A percentile compares a stretch with the other conserved stretches of the same genome.
Conservation (phyloP, 805 yeast genomes). For the Kuraishia piskuri region DNA sequence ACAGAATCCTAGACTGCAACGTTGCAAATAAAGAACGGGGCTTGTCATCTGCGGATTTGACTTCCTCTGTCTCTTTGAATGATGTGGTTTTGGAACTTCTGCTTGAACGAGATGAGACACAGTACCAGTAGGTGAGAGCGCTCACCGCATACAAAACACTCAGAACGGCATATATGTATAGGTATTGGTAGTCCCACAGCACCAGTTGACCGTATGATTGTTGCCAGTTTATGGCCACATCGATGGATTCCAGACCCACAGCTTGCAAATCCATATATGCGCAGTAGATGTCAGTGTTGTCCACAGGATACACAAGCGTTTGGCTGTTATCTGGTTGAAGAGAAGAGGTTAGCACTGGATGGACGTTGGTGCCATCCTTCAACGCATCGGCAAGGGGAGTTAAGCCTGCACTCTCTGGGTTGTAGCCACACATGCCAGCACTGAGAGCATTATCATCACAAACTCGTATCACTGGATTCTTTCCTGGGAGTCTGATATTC, state of each 20-base stretch:
- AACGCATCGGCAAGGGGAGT: constrained; percentile 12
- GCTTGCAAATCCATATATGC: constrained; percentile 12
- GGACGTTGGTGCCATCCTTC: constrained; percentile 7
- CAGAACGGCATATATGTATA: constrained; percentile 16
- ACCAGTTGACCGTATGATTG: constrained; percentile 22
- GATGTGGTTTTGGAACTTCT: constrained; percentile 2
- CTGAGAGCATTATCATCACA: constrained; percentile 22
- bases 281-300: constrained; percentile 18
- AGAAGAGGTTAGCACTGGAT: constrained; percentile 9
- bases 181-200: constrained; percentile 18
- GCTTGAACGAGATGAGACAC: constrained; percentile 9
- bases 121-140: constrained; percentile 8
- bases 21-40: constrained; percentile 4
- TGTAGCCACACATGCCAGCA: constrained; percentile 15
- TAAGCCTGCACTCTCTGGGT: constrained; percentile 5
- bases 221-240: constrained; percentile 20
- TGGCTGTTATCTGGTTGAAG: constrained; percentile 4
- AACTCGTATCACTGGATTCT: constrained; percentile 15
- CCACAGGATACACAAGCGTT: constrained; percentile 10
- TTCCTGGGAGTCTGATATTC: constrained; percentile 6
- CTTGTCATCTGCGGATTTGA: constrained; percentile 29
- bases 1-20: constrained; percentile 19
- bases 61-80: constrained; percentile 63
- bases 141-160: constrained; percentile 12
- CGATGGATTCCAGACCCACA: constrained; percentile 7